Evolutionary conservation across 371 early-diverging fungal genomes (phyloP), one percentile per base, ranked within the genome.

Genomic region (Capillidium rhysosporum): DNA sequence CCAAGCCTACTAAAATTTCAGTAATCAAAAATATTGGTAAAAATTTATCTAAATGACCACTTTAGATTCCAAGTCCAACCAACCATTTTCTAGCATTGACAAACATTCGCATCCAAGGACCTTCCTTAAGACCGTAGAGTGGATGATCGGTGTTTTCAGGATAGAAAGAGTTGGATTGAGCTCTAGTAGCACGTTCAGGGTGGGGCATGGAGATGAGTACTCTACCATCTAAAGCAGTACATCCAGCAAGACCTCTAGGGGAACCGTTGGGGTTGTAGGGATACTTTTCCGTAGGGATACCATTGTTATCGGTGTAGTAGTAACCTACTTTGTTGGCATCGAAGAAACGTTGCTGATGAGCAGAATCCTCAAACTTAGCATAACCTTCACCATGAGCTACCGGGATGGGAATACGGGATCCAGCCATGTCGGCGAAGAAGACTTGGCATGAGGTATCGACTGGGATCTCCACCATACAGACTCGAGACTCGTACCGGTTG

Each of bases 321-420:
- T 76, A 66, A 3, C 84, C 81, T 12, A 73, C 61, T 41, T 82
- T 64, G 1, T 69, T 63, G 49, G 72, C 56, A n/a, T 61, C 60
- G 16, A 65, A 57, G 51, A 80, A 76, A 2, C 58, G 55, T 25
- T 64, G 54, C 45, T 70, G 61, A 30, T 69, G 70, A 2, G 59
- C 67, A 0, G 59, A 56, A 31, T 55, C 54, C 3, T 66, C 70
- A 66, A 92, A 93, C 49, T 76, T 72, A 23, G 89, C 90, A 34
- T 82, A 75, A 46, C 97, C 97, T 74, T 97, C 97, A 55, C 93
- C 95, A 61, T 97, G 97, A 10, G 97, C 90, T 2, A 92, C 89
- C 14, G 90, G 89, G 59, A 95, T 86, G 20, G 97, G 97, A 48
- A 93, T 64, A 49, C 69, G 66, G 56, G 90, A 82, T 5, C 91